Percentiles rank a stretch among this genome's conserved stretches.
These are phyloP conservation scores for Amanita molliuscula DNA, from an alignment of 768 basidiomycete species.

Conservation along the genomic window DNA sequence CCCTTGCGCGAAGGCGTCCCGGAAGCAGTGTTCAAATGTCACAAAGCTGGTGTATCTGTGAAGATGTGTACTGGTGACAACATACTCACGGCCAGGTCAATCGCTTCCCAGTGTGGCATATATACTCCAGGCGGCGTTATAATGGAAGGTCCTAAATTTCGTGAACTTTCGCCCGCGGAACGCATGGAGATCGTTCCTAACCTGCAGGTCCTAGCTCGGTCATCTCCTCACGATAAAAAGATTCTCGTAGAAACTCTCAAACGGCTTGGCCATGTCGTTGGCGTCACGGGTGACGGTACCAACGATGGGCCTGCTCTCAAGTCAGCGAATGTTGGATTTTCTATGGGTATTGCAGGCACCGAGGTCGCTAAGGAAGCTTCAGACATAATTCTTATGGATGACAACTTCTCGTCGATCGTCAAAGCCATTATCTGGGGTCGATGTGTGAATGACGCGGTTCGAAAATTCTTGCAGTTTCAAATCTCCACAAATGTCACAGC, in stretches of 20 bases:
- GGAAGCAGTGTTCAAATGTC: slow-evolving; percentile 81
- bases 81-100: slow-evolving; percentile 90
- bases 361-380: slow-evolving; percentile 99
- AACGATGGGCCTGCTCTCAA: slow-evolving; percentile 97
- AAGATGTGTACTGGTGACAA: slow-evolving; percentile 99
- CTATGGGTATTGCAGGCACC: slow-evolving; percentile 93
- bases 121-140: slow-evolving; percentile 90
- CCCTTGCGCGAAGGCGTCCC: slow-evolving; percentile 86
- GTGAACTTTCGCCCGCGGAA: slow-evolving; percentile 60
- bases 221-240: slow-evolving; percentile 96
- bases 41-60: slow-evolving; percentile 80
- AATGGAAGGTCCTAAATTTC: slow-evolving; percentile 96
- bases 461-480: slow-evolving; percentile 97
- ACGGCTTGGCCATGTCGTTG: slow-evolving; percentile 79
- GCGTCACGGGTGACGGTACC: slow-evolving; percentile 96
- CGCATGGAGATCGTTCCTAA: slow-evolving; percentile 81
- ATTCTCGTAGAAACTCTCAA: slow-evolving; percentile 84
- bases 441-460: slow-evolving; percentile 95
- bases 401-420: slow-evolving; percentile 93
- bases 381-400: slow-evolving; percentile 97
- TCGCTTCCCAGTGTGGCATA: slow-evolving; percentile 93
- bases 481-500: slow-evolving; percentile 92
- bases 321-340: slow-evolving; percentile 93
- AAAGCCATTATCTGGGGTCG: slow-evolving; percentile 99
- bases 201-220: slow-evolving; percentile 93